Base-by-base conservation (phyloP, 2,329 filamentous ascomycete genomes). In the Cladophialophora carrionii region DNA sequence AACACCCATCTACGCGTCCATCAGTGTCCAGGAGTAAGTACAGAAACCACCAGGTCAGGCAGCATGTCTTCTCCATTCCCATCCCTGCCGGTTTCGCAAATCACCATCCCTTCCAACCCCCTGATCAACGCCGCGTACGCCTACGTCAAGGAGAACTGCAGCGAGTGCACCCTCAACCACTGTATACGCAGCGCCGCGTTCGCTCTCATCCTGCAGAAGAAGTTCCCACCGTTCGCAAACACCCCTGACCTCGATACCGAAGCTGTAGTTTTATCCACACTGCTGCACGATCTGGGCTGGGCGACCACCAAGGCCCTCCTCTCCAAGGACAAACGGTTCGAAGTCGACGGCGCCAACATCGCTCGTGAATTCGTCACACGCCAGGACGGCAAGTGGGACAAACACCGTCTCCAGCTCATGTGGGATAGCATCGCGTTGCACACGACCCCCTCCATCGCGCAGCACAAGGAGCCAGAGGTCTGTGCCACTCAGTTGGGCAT, bases 401-500 rank as follows among this genome's bases (percentile, higher is more conserved):
- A 77, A 31, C 74, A 76, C 34, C 74, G 78, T 3, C 65, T 79
- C 3, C 81, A 84, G 71, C 73, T 82, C 5, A 75, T 81, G 14
- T 84, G 80, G 80, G 81, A 84, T 67, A 71, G 77, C 12, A 83
- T 84, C 63, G 81, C 81, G 0, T 73, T 84, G 46, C 68, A 70
- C 61, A 68, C 66, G 4, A 70, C 58, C 29, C 58, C 63, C 17
- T 62, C 60, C 8, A 66, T 63, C 80, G 67, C 62, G 37, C 63
- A 66, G 17, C 56, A 71, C 55, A 68, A 68, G 49, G 65, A 71
- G 37, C 65, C 71, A n/a, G 71, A 71, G 43, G 71, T 71, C 14
- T 48, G 63, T 4, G 64, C 64, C 9, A 67, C 62, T 3, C 29
- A 43, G 22, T 32, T 65, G 22, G 70, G 70, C n/a, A 71, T 71